These are phyloP conservation scores for Helotiales sp. DNA, from an alignment of 2,329 filamentous ascomycete species.

Conservation along the genomic window DNA sequence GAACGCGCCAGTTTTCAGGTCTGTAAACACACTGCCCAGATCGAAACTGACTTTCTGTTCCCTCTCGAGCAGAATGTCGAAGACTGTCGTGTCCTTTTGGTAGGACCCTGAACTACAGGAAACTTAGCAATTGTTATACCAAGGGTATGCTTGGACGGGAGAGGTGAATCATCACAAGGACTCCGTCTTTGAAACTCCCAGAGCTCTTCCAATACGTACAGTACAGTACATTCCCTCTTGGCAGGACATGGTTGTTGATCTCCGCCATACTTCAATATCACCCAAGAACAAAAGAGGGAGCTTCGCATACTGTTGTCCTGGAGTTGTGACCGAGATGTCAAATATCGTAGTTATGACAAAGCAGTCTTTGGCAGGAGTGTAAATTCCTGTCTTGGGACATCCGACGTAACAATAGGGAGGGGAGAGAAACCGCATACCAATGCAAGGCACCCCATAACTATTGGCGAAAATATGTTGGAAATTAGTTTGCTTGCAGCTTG, in stretches of 20 bases:
- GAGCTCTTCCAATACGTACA: not conserved
- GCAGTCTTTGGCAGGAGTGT: conserved; percentile 34
- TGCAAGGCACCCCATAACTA: conserved; percentile 72
- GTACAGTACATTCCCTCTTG: conserved; percentile 58
- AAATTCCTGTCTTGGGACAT: conserved; percentile 16
- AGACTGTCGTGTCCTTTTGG: conserved; percentile 73
- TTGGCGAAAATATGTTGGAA: conserved; percentile 61
- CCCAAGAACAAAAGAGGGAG: conserved; percentile 65
- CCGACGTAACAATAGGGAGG: not conserved
- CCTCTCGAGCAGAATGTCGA: conserved; percentile 64
- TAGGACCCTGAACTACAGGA: conserved; percentile 63
- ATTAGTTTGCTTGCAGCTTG: conserved; percentile 24
- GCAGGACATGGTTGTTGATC: conserved; percentile 78
- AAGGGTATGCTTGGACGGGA: not conserved
- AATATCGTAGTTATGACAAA: conserved; percentile 47
- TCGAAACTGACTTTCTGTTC: conserved; percentile 79
- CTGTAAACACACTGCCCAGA: conserved; percentile 60
- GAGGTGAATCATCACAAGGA: too few species aligned
- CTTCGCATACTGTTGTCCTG: conserved; percentile 65
- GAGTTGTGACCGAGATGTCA: conserved; percentile 65
- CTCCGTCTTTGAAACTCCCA: not conserved
- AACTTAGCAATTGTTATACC: not conserved
- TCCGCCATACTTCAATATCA: conserved; percentile 81
- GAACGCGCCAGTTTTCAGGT: conserved; percentile 64
- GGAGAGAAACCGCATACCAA: conserved; percentile 47